phyloP scores from a whole-genome alignment of 2,329 filamentous ascomycete genomes.

The Cercospora sesami region DNA sequence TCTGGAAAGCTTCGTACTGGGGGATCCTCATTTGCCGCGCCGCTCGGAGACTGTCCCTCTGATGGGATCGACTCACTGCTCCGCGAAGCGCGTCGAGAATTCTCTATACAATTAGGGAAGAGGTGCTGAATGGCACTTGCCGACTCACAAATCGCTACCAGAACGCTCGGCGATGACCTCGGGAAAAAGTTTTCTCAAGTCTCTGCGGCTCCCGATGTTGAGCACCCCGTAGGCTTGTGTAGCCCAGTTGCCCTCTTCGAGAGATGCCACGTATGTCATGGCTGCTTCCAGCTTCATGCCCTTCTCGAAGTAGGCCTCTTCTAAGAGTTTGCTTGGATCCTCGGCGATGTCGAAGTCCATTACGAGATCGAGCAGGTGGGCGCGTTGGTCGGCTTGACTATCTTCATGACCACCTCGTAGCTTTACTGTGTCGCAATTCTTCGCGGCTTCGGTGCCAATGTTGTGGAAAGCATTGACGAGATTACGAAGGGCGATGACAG shows the following conservation, averaged over 20 bases:
- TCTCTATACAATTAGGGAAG: too few species aligned
- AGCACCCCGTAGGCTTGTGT: neutral
- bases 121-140: too few species aligned
- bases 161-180: neutral
- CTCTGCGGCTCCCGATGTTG: neutral
- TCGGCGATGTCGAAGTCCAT: fast-evolving
- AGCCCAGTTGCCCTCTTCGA: neutral
- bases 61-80: too few species aligned
- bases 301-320: neutral
- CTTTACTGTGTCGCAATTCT: neutral
- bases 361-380: neutral
- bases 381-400: too few species aligned
- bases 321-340: neutral
- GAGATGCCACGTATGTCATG: neutral
- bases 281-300: neutral
- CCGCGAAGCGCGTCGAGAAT: too few species aligned
- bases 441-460: neutral
- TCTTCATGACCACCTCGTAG: neutral
- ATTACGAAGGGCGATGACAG: neutral
- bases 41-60: too few species aligned
- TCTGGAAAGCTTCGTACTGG: too few species aligned
- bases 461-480: neutral
- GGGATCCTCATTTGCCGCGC: too few species aligned
- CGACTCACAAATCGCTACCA: too few species aligned
- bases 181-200: neutral